Evolutionary conservation across 179 eudicot species (phyloP), one percentile per base, ranked within the genome.

Genomic region (Beta lomatogona): DNA sequence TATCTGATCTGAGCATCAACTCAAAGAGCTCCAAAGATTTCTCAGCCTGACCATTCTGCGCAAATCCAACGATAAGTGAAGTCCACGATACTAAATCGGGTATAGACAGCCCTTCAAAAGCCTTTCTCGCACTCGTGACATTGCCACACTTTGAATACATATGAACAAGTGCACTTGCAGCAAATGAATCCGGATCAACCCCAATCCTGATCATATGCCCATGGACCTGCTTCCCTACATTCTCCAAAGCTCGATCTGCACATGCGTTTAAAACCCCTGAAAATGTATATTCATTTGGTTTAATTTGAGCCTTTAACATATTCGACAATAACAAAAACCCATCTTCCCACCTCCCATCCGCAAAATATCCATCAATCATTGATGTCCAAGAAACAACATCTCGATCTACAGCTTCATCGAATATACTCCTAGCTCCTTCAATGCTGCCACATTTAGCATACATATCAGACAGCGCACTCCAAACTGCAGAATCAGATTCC

Each of bases 51-150:
- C 96, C 96, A 74, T 91, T 85, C 77, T 91, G 94, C 69, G 97
- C 93, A 88, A 83, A 91, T 18, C 97, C 96, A 76, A 84, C 88
- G 73, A 93, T 92, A 81, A 93, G 81, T 0, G 92, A 89, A 16
- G 97, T 93, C 96, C 96, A 92, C 9, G 94, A 92, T 58, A 91
- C 93, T 71, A 92, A 84, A 88, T 90, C 91, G 48, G 93, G 92
- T 59, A 21, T 76, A 61, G 82, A 85, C 77, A 89, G 76, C 59
- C 82, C 76, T 50, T 81, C 73, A 73, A 91, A 89, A 21, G 91
- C 92, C 66, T 74, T 90, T 73, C 77, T 82, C 1, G 96, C 97
- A 73, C 36, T 82, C 55, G 81, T 84, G 31, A 92, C 83, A 80
- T 90, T 88, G n/a, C 97, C 97, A 83, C 96, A 92, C 58, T 85